phyloP scores from a whole-genome alignment of 2,329 filamentous ascomycete genomes.

The Penicillium sp. region DNA sequence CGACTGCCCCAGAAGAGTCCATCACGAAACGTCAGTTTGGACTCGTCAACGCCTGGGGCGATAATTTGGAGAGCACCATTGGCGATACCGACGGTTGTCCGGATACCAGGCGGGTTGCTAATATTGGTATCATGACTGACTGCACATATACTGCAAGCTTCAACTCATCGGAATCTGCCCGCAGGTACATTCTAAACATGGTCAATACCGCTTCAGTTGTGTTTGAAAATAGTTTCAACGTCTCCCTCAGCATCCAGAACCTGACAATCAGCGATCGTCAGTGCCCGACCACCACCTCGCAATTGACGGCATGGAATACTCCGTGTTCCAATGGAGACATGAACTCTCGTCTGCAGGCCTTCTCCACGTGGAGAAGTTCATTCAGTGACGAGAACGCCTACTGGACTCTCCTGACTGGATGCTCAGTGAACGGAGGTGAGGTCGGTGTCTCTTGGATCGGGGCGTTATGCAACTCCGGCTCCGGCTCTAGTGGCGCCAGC shows the following conservation, averaged over 20 bases:
- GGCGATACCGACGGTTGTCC: slow-evolving; percentile 79
- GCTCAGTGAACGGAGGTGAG: slow-evolving; percentile 69
- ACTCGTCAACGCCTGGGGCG: not conserved
- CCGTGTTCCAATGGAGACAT: slow-evolving; percentile 18
- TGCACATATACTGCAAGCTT: slow-evolving; percentile 80
- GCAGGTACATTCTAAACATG: slow-evolving; percentile 49
- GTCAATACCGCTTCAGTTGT: slow-evolving; percentile 83
- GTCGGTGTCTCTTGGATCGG: slow-evolving; percentile 83
- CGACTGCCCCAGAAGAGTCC: not conserved
- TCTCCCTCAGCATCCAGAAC: slow-evolving; percentile 83
- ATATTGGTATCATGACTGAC: slow-evolving; percentile 86
- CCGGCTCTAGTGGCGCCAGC: slow-evolving; percentile 17
- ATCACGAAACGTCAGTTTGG: not conserved
- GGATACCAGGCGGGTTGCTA: slow-evolving; percentile 77
- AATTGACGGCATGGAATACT: slow-evolving; percentile 42
- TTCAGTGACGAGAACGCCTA: slow-evolving; percentile 77
- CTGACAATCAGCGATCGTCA: slow-evolving; percentile 70
- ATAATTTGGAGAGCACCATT: slow-evolving; percentile 70
- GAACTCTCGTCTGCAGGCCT: slow-evolving; percentile 58
- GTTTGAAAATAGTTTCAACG: slow-evolving; percentile 88
- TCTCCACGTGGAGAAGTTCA: slow-evolving; percentile 79
- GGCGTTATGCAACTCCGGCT: slow-evolving; percentile 63
- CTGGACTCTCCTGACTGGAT: slow-evolving; percentile 84
- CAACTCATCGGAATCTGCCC: slow-evolving; percentile 53
- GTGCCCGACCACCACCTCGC: slow-evolving; percentile 69